Evolutionary conservation across 108 stramenopile genomes (phyloP), one percentile per base, ranked within the genome.

Genomic region (Nitzschia palea): DNA sequence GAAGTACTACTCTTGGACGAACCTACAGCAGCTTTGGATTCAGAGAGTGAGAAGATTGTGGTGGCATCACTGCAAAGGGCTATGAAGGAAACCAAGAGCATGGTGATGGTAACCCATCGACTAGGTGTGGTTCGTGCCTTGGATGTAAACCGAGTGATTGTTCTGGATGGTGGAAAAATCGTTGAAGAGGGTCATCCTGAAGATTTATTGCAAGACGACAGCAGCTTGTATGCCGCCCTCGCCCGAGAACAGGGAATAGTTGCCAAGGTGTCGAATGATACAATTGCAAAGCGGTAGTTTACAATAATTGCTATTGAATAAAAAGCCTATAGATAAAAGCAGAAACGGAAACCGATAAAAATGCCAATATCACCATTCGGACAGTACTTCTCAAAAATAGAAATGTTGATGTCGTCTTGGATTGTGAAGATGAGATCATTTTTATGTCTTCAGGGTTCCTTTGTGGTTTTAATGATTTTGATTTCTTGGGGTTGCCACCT

Each of bases 111-210:
- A 2, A 91, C 95, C 4, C 95, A 96, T 71, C 74, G 92, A 20
- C 78, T 92, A 20, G 87, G 88, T 22, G 94, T 95, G 15, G 77
- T 97, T 55, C 81, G 92, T 37, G 78, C 88, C 4, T 74, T 94
- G 40, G 86, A 72, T 31, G 95, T 96, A 1, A 95, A 99, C 65
- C 80, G 83, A 37, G 93, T 99, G 18, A 80, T 95, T 57, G 93
- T 99, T 17, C 70, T 99, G 42, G 93, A 93, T 28, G 67, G 84
- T 28, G 98, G 98, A 8, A 17, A 65, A 36, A 90, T 98, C 14
- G 96, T 90, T 40, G 97, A 99, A 74, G 45, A 77, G 28, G 98
- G 96, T 25, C 87, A 96, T 55, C 97, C 97, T 33, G 96, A 93
- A 36, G 82, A 91, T 37, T 80, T 99, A 43, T 70, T 97, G 35